Evolutionary conservation across 1,284 basidiomycete genomes (phyloP), one percentile per base, ranked within the genome.

Genomic region (Stereum hirsutum): DNA sequence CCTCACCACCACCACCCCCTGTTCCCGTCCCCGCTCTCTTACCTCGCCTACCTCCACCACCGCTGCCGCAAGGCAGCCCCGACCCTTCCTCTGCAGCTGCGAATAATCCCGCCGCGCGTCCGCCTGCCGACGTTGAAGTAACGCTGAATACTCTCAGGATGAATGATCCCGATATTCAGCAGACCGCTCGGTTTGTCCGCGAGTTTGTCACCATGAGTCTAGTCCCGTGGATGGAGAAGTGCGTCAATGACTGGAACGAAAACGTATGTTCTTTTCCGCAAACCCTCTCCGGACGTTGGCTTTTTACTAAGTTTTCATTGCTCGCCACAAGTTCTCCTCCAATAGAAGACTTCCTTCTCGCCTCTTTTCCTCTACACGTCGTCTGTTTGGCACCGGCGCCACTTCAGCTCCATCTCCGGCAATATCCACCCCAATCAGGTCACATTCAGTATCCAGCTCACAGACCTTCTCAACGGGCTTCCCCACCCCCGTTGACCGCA

Each of bases 221-320:
- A 27, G 65, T 98, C 3, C 95, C 95, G 0, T 97, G 89, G 84
- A 93, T 99, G 89, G 95, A 99, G 65, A 87, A 87, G 52, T 85
- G 82, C 55, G 85, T 96, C 1, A 59, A 92, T 37, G 89, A 96
- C 46, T 96, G 92, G 88, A 96, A 96, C 58, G 95, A 99, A 66
- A 75, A 74, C 49, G 86, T 88, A 55, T 49, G 69, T 55, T 10
- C 41, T 40, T 39, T 40, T 49, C 36, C 34, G 37, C 39, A 8
- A 30, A 21, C 23, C 33, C 44, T 17, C 4, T 12, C 12, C 35
- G 30, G 20, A 30, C 31, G 11, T 24, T n/a, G 35, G 34, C 15
- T 36, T 35, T 38, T 24, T 31, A 26, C 21, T 23, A 17, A 30
- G 2, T 35, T 15, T 36, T 44, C 27, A 42, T 38, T 26, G 24